Conservation (phyloP, 176 grass and related monocot genomes). For the Saccharum spontaneum region DNA sequence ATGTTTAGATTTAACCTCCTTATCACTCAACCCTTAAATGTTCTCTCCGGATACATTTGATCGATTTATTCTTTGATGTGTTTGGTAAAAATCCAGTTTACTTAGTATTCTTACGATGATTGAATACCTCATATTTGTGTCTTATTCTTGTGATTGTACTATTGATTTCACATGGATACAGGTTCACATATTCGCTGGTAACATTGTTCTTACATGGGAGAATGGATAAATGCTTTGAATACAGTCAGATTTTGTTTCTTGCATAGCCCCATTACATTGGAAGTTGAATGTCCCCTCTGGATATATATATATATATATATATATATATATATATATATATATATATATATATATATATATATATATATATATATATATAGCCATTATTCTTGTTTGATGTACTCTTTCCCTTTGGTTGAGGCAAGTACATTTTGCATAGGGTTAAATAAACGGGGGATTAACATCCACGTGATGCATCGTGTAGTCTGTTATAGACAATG, state of each 20-base stretch:
- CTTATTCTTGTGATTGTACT: background rate
- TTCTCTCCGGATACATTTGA: background rate
- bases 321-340: no score
- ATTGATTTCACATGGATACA: background rate
- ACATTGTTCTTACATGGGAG: background rate
- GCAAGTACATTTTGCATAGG: background rate
- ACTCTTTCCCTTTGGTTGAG: background rate
- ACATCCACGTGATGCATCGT: background rate
- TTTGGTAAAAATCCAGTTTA: background rate
- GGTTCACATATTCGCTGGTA: background rate
- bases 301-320: background rate
- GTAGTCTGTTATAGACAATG: background rate
- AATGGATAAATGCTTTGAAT: background rate
- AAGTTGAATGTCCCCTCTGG: background rate
- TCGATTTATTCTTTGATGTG: background rate
- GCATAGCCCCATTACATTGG: background rate
- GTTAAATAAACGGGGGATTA: background rate
- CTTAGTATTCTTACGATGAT: background rate
- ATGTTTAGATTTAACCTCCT: background rate
- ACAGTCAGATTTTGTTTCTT: background rate
- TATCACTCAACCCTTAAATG: background rate
- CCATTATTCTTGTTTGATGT: background rate
- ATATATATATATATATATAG: background rate
- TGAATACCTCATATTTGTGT: conserved; percentile 17
- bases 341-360: no score